These are phyloP conservation scores for Aspergillus ellipticus DNA, from an alignment of 495 filamentous ascomycete species.

Conservation along the genomic window DNA sequence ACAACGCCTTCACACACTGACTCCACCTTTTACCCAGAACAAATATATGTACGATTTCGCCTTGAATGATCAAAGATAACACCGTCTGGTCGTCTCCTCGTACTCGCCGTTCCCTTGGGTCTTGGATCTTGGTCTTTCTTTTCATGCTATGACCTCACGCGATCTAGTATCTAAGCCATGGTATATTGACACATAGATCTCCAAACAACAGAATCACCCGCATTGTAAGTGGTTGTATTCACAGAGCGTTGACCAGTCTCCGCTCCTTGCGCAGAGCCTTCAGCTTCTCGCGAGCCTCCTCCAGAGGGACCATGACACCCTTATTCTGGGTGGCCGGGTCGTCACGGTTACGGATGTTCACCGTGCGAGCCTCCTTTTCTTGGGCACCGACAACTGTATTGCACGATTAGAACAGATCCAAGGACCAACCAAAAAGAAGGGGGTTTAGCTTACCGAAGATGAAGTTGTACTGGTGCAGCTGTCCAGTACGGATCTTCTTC, in stretches of 20 bases:
- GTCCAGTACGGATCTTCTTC: constrained; percentile 91
- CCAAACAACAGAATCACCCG: not conserved
- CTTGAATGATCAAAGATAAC: no score
- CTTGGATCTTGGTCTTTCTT: not conserved
- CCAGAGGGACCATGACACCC: constrained; percentile 66
- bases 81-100: not conserved
- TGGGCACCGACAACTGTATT: constrained; percentile 75
- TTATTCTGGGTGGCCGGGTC: constrained; percentile 76
- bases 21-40: no score
- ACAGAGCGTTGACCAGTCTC: constrained; percentile 51
- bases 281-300: constrained; percentile 75
- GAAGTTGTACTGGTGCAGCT: constrained; percentile 88
- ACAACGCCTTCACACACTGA: no score
- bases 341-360: constrained; percentile 90
- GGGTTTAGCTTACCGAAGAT: constrained; percentile 59
- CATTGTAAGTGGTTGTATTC: constrained; percentile 2
- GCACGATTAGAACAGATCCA: constrained; percentile 8
- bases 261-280: constrained; percentile 63
- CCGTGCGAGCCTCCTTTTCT: constrained; percentile 69
- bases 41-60: no score
- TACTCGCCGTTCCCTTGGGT: no score
- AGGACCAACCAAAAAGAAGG: not conserved
- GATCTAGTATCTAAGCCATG: constrained; percentile 4
- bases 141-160: not conserved
- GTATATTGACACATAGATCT: constrained; percentile 1